Conservation (phyloP, 1,284 basidiomycete genomes). For the Ustilago loliicola region DNA sequence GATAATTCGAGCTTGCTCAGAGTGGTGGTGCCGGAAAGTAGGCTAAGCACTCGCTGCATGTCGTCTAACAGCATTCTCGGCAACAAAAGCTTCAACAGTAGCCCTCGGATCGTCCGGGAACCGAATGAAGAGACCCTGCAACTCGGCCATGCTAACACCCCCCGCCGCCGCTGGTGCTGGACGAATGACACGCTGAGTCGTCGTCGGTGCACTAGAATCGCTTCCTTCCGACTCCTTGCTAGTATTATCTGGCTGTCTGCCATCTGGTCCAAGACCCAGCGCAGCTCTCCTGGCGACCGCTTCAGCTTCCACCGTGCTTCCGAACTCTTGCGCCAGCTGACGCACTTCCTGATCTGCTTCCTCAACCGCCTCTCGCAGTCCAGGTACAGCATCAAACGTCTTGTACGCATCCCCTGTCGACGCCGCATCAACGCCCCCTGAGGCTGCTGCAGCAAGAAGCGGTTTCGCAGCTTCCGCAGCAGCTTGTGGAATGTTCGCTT, state of each 20-base stretch:
- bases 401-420: constrained; percentile 20
- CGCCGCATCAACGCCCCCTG: constrained; percentile 6
- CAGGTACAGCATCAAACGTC: constrained; percentile 28
- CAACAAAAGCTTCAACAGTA: constrained; percentile 59
- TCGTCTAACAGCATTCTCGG: constrained; percentile 25
- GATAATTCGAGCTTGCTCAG: neutral
- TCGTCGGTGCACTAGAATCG: neutral
- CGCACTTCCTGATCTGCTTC: constrained; percentile 37
- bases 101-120: constrained; percentile 62
- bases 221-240: neutral
- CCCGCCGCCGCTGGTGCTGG: constrained; percentile 59
- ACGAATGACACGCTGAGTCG: constrained; percentile 21
- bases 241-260: constrained; percentile 12
- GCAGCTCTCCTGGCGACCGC: constrained; percentile 31
- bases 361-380: constrained; percentile 26
- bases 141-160: constrained; percentile 70
- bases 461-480: constrained; percentile 32
- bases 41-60: constrained; percentile 7
- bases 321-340: constrained; percentile 42
- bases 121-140: constrained; percentile 69
- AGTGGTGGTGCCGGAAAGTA: neutral
- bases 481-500: constrained; percentile 14
- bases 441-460: constrained; percentile 20
- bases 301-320: constrained; percentile 38
- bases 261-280: constrained; percentile 46